A percentile compares a stretch with the other conserved stretches of the same genome.
Evolutionary conservation across 1,139 yeast species (phyloP).

Genomic region (Petasospora rhodanensis): DNA sequence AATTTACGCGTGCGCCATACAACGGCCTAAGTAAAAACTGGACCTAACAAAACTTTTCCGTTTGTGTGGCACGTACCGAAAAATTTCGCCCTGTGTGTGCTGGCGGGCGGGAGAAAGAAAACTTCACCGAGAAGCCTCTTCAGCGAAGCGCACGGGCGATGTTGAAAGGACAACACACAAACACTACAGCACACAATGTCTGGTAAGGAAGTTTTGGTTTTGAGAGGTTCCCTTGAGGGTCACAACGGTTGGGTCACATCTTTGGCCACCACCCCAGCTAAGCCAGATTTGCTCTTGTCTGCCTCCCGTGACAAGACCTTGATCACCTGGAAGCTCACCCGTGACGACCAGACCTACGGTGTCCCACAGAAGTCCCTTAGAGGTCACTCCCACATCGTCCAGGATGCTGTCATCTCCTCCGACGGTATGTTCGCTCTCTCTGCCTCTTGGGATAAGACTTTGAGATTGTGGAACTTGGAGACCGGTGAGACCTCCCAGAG

Average conservation of each 20-base stretch:
- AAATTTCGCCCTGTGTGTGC: conserved; percentile 1
- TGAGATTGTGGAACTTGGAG: conserved; percentile 97
- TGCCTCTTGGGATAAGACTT: conserved; percentile 99
- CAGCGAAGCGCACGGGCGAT: background rate
- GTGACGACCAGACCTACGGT: conserved; percentile 97
- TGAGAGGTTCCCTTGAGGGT: conserved; percentile 99
- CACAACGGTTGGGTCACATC: conserved; percentile 96
- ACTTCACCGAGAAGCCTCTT: conserved; percentile 4
- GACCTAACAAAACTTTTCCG: conserved; percentile 26
- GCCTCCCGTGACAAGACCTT: conserved; percentile 99
- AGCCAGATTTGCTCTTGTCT: conserved; percentile 97
- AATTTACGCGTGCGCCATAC: conserved; percentile 17
- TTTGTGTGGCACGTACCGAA: conserved; percentile 6
- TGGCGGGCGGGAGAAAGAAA: conserved; percentile 3
- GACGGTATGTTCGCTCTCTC: conserved; percentile 98
- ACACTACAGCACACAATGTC: conserved; percentile 38
- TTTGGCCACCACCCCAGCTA: conserved; percentile 96
- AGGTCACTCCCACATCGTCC: conserved; percentile 99
- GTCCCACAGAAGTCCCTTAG: conserved; percentile 95
- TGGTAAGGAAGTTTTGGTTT: conserved; percentile 91
- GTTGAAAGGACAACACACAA: conserved; percentile 1
- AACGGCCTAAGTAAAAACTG: conserved; percentile 17
- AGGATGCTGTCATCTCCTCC: conserved; percentile 96
- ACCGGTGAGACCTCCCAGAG: conserved; percentile 93
- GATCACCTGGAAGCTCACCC: conserved; percentile 98